phyloP scores from a whole-genome alignment of 2,329 filamentous ascomycete genomes.

The Xylariaceae sp. region DNA sequence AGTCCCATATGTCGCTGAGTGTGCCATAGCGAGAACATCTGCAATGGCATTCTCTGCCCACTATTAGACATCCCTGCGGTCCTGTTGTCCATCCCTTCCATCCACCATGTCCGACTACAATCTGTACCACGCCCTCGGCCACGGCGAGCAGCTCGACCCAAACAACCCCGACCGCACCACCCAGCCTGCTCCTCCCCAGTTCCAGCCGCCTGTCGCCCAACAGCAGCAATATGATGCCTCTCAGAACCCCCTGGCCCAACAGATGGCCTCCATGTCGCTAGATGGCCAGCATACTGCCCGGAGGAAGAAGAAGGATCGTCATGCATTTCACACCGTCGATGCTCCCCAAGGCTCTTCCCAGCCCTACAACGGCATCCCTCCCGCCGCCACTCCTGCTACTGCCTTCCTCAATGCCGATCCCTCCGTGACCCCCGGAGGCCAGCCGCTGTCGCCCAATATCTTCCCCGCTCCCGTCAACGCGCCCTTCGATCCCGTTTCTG shows the following conservation, averaged over 20 bases:
- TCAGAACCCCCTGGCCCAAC: conserved; percentile 52
- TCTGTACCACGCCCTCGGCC: conserved; percentile 54
- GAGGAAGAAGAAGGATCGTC: conserved; percentile 90
- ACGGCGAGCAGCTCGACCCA: conserved; percentile 52
- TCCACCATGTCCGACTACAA: conserved; percentile 54
- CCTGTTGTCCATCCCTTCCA: no score
- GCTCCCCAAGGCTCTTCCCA: conserved; percentile 64
- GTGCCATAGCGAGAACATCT: no score
- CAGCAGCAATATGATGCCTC: conserved; percentile 35
- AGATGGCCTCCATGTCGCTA: conserved; percentile 75
- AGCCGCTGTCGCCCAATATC: conserved; percentile 22
- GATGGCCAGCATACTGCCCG: conserved; percentile 51
- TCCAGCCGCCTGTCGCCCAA: conserved; percentile 51
- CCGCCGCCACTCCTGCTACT: conserved; percentile 50
- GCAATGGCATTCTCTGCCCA: background rate
- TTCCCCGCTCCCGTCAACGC: conserved; percentile 50
- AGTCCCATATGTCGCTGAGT: background rate
- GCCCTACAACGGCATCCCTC: conserved; percentile 65
- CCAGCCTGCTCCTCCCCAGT: conserved; percentile 51
- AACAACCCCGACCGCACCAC: conserved; percentile 49
- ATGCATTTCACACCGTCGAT: conserved; percentile 86
- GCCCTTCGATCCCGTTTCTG: conserved; percentile 44
- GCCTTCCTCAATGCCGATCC: conserved; percentile 57
- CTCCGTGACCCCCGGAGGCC: conserved; percentile 39
- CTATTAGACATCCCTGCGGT: background rate